Percentiles rank a stretch among this genome's conserved stretches.
These are phyloP conservation scores for Ganoderma leucocontextum DNA, from an alignment of 1,284 basidiomycete genomes.

Conservation along the genomic window DNA sequence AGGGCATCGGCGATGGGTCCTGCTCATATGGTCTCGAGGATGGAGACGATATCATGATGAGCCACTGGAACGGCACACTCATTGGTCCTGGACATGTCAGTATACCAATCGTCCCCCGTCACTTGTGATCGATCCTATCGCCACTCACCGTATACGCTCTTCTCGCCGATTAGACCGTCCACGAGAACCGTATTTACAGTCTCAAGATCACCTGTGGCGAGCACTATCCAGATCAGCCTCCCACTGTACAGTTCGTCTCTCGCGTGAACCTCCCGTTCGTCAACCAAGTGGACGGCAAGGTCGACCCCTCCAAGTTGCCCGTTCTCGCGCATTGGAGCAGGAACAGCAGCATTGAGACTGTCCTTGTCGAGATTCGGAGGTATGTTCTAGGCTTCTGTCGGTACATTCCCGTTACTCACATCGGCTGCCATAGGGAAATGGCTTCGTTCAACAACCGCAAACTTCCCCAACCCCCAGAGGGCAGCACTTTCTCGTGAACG, in stretches of 20 bases:
- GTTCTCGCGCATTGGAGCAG: conserved; percentile 81
- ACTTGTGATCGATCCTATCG: conserved; percentile 32
- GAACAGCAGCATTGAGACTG: conserved; percentile 82
- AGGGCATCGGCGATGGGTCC: conserved; percentile 97
- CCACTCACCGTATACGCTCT: conserved; percentile 22
- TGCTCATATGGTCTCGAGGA: conserved; percentile 96
- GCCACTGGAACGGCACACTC: conserved; percentile 98
- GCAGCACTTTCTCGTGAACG: conserved; percentile 65
- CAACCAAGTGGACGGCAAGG: conserved; percentile 75
- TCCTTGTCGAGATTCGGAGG: conserved; percentile 93
- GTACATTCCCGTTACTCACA: conserved; percentile 5
- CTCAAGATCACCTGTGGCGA: conserved; percentile 91
- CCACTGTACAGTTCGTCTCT: conserved; percentile 86
- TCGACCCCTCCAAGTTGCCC: conserved; percentile 75
- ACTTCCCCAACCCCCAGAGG: conserved; percentile 94
- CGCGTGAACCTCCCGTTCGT: conserved; percentile 98
- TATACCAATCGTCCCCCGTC: conserved; percentile 26
- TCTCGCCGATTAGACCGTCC: conserved; percentile 74
- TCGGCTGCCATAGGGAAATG: conserved; percentile 80
- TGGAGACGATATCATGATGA: conserved; percentile 95
- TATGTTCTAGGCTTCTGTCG: conserved; percentile 48
- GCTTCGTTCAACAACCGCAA: conserved; percentile 91
- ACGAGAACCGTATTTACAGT: conserved; percentile 98
- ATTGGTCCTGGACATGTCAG: conserved; percentile 96
- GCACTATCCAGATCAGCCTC: conserved; percentile 84